phyloP scores from a whole-genome alignment of 805 yeast genomes.

The Lipomyces chichibuensis region DNA sequence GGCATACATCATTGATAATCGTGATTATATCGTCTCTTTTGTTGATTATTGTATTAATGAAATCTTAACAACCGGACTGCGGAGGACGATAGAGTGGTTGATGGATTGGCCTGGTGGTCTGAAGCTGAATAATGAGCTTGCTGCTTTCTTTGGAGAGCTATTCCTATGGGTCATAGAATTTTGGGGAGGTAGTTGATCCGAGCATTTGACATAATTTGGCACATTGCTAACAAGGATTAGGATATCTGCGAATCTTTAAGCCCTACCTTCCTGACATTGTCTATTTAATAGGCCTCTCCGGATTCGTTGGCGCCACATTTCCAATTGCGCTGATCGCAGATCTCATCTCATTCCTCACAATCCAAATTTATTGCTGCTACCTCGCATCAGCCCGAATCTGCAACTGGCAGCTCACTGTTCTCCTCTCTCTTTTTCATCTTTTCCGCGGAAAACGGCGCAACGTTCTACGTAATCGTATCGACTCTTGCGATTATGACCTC shows the following conservation, averaged over 20 bases:
- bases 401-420: conserved; percentile 67
- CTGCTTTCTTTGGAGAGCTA: conserved; percentile 82
- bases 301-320: conserved; percentile 68
- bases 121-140: conserved; percentile 83
- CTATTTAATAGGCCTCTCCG: conserved; percentile 47
- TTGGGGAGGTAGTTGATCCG: conserved; percentile 50
- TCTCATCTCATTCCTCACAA: conserved; percentile 59
- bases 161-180: conserved; percentile 81
- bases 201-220: conserved; percentile 10
- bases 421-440: conserved; percentile 75
- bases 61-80: conserved; percentile 52
- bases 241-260: conserved; percentile 37
- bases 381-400: conserved; percentile 77
- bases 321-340: conserved; percentile 70
- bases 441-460: conserved; percentile 90
- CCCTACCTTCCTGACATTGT: conserved; percentile 44
- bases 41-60: conserved; percentile 46
- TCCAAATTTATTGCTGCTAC: conserved; percentile 78
- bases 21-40: conserved; percentile 38
- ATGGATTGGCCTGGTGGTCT: conserved; percentile 93
- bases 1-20: conserved; percentile 50
- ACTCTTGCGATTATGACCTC: conserved; percentile 77
- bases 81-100: conserved; percentile 64
- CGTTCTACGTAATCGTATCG: conserved; percentile 80
- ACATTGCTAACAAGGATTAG: conserved; percentile 16